These are phyloP conservation scores for Salvia miltiorrhiza DNA, from an alignment of 257 asterid genomes.

Conservation along the genomic window DNA sequence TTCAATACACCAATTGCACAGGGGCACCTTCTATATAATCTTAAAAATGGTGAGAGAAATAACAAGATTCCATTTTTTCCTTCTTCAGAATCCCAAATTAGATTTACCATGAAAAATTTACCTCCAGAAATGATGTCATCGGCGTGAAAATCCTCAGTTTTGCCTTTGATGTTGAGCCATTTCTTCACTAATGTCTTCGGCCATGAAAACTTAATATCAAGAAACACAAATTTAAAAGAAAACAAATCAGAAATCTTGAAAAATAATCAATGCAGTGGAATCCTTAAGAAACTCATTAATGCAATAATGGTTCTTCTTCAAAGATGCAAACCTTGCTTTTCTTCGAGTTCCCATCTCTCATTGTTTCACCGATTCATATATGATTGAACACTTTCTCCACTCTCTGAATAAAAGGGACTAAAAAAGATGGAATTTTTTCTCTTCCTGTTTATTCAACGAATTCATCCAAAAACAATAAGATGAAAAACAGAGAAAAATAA, in stretches of 20 bases:
- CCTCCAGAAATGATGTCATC: conserved; percentile 71
- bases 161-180: conserved; percentile 88
- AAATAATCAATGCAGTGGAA: conserved; percentile 25
- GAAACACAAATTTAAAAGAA: conserved; percentile 7
- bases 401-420: neutral
- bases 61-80: conserved; percentile 9
- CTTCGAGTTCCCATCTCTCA: conserved; percentile 82
- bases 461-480: conserved; percentile 16
- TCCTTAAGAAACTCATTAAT: conserved; percentile 33
- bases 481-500: neutral
- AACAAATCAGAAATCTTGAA: conserved; percentile 35
- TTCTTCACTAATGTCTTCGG: conserved; percentile 89
- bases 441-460: conserved; percentile 15
- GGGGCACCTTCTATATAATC: conserved; percentile 19
- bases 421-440: conserved; percentile 36
- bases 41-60: conserved; percentile 6
- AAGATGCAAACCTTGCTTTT: conserved; percentile 69
- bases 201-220: conserved; percentile 67
- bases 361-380: conserved; percentile 65
- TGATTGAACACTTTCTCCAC: conserved; percentile 10
- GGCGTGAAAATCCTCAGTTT: conserved; percentile 87
- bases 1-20: conserved; percentile 17
- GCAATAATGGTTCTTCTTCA: conserved; percentile 4
- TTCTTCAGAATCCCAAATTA: conserved; percentile 13
- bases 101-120: conserved; percentile 21